These are phyloP conservation scores for Arbutus unedo DNA, from an alignment of 148 eudicot species.

Conservation along the genomic window DNA sequence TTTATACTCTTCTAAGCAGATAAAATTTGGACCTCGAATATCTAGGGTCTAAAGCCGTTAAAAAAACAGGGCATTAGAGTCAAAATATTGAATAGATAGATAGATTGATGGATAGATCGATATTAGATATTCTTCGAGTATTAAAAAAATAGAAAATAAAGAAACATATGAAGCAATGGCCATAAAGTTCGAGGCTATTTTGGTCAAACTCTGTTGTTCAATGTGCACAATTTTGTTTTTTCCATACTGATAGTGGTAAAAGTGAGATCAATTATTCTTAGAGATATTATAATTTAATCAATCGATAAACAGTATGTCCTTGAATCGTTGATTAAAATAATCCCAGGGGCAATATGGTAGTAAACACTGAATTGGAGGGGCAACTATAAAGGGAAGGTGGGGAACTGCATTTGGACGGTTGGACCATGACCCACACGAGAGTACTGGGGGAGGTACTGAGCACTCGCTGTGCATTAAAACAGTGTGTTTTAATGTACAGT, in stretches of 20 bases:
- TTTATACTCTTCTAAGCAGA: too few species aligned
- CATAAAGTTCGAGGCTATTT: neutral
- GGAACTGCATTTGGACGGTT: neutral
- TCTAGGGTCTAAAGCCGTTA: too few species aligned
- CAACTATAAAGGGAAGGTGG: neutral
- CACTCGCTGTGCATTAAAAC: too few species aligned
- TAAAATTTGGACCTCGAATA: too few species aligned
- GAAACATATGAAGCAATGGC: neutral
- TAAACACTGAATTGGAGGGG: neutral
- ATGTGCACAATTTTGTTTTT: neutral
- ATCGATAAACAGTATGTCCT: neutral
- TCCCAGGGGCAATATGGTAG: conserved; percentile 9
- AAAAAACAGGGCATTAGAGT: too few species aligned
- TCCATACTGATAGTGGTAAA: neutral
- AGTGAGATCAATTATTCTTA: neutral
- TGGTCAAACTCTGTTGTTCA: neutral
- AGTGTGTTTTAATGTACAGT: too few species aligned
- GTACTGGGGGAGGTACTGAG: too few species aligned
- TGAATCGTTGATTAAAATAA: neutral
- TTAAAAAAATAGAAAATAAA: too few species aligned
- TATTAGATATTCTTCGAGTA: too few species aligned
- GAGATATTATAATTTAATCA: neutral
- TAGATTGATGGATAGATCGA: too few species aligned
- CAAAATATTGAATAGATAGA: too few species aligned
- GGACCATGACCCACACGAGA: neutral